These are phyloP conservation scores for Apophysomyces variabilis DNA, from an alignment of 371 early-diverging fungal genomes.

Conservation along the genomic window DNA sequence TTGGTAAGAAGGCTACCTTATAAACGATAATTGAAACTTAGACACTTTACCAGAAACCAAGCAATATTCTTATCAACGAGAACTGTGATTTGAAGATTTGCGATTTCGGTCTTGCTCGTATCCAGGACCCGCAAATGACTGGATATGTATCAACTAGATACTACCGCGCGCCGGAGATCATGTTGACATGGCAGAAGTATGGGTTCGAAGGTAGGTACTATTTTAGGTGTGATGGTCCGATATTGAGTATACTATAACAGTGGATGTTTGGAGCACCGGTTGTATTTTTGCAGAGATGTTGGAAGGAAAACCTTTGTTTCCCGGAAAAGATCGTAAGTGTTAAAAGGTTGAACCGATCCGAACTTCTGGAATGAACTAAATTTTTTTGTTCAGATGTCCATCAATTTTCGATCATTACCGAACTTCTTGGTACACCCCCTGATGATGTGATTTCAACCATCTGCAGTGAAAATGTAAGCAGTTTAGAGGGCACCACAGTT, in stretches of 20 bases:
- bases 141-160: slow-evolving; percentile 98
- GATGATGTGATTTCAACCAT: slow-evolving; percentile 93
- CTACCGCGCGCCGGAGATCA: slow-evolving; percentile 99
- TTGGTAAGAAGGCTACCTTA: slow-evolving; percentile 56
- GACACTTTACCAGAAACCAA: slow-evolving; percentile 78
- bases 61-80: slow-evolving; percentile 94
- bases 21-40: background rate
- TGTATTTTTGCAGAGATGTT: slow-evolving; percentile 99
- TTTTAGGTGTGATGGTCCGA: background rate
- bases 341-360: background rate
- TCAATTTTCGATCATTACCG: slow-evolving; percentile 94
- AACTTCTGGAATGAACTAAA: background rate
- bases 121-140: slow-evolving; percentile 92
- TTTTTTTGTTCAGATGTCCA: slow-evolving; percentile 69
- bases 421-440: slow-evolving; percentile 92
- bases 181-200: slow-evolving; percentile 98
- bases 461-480: slow-evolving; percentile 85
- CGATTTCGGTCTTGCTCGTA: slow-evolving; percentile 96
- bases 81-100: slow-evolving; percentile 98
- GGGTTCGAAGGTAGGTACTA: slow-evolving; percentile 77
- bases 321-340: slow-evolving; percentile 92
- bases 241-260: slow-evolving; percentile 35
- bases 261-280: slow-evolving; percentile 99
- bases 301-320: slow-evolving; percentile 95
- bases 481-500: background rate